These are phyloP conservation scores for Termitomyces sp. DNA, from an alignment of 768 basidiomycete species.

Conservation along the genomic window DNA sequence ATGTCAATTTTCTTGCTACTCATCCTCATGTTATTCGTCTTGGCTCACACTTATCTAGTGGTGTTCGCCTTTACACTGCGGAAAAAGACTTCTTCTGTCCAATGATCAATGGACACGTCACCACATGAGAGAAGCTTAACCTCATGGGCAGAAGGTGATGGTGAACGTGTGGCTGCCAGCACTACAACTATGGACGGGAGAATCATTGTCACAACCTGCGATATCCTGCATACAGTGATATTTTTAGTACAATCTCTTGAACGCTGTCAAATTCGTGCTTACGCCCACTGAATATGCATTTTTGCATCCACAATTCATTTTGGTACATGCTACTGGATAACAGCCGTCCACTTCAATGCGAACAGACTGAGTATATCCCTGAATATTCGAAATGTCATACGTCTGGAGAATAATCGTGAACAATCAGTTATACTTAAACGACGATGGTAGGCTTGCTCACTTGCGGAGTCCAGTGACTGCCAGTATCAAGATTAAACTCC, in stretches of 20 bases:
- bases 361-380: neutral
- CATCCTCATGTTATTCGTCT: neutral
- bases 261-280: neutral
- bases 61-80: no score
- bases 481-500: neutral
- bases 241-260: neutral
- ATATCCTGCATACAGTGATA: neutral
- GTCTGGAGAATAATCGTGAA: neutral
- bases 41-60: neutral
- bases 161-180: neutral
- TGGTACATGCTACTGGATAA: neutral
- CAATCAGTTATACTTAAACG: neutral
- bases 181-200: neutral
- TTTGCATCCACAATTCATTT: neutral
- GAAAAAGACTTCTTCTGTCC: no score
- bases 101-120: neutral
- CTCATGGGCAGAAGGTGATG: neutral
- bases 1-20: constrained; percentile 2
- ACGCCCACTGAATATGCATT: neutral
- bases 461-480: neutral
- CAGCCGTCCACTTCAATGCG: neutral
- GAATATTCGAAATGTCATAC: neutral
- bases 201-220: neutral
- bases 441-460: neutral
- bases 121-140: neutral